Percentiles rank a stretch among this genome's conserved stretches.
Conservation (phyloP, 2,329 filamentous ascomycete genomes). For the Stagonosporopsis tanaceti region DNA sequence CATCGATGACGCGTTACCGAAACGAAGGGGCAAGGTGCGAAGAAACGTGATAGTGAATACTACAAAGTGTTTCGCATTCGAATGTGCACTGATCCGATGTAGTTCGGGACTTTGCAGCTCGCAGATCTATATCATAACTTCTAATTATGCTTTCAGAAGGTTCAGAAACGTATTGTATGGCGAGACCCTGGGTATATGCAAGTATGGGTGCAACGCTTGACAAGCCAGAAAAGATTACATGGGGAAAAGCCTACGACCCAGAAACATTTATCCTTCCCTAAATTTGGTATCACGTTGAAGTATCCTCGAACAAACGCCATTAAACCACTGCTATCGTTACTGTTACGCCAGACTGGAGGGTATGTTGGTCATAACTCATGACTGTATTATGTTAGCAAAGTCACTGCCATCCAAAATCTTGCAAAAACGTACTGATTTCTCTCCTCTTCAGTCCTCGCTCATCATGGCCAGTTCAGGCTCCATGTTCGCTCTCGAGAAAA, state of each 20-base stretch:
- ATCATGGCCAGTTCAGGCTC: neutral
- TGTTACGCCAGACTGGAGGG: neutral
- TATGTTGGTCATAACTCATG: neutral
- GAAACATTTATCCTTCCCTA: neutral
- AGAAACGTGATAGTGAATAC: neutral
- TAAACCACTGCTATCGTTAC: neutral
- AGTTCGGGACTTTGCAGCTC: neutral
- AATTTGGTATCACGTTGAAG: neutral
- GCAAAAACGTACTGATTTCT: neutral
- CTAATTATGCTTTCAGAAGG: neutral
- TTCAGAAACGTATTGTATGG: neutral
- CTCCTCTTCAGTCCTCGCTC: neutral
- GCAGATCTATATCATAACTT: neutral
- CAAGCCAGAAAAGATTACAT: neutral
- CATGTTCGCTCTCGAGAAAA: conserved; percentile 21
- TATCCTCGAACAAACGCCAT: neutral
- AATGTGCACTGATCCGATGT: neutral
- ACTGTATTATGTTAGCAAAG: neutral
- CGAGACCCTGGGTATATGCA: neutral
- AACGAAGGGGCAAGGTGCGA: neutral
- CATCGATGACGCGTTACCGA: neutral
- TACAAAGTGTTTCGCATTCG: neutral
- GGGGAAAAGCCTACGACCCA: neutral
- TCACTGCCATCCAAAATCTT: neutral
- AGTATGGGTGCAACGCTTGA: neutral